Evolutionary conservation across 2,329 filamentous ascomycete species (phyloP).

Genomic region (Beauveria asiatica): DNA sequence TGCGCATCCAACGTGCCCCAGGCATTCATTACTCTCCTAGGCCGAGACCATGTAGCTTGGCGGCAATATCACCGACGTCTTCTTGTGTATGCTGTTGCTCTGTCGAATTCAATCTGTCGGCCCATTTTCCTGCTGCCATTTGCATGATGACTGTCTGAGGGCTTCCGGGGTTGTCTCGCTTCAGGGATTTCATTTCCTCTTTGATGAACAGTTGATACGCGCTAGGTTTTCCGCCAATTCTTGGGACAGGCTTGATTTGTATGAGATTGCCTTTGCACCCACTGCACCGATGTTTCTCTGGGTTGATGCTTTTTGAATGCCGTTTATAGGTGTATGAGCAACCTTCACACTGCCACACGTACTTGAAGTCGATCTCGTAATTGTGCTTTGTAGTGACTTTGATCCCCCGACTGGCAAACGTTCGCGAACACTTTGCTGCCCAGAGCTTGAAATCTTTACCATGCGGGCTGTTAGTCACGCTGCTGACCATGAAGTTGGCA

Average conservation of each 20-base stretch:
- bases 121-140: conserved; percentile 55
- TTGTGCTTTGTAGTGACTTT: conserved; percentile 82
- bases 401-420: conserved; percentile 55
- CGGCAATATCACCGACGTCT: conserved; percentile 13
- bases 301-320: conserved; percentile 79
- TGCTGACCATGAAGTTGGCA: conserved; percentile 80
- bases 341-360: conserved; percentile 67
- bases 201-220: conserved; percentile 51
- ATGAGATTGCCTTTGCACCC: conserved; percentile 60
- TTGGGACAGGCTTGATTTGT: conserved; percentile 72
- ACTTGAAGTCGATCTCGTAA: conserved; percentile 89
- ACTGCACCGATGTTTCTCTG: conserved; percentile 63
- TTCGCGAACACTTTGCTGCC: conserved; percentile 45
- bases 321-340: conserved; percentile 71
- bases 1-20: background rate
- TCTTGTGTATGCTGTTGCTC: conserved; percentile 6
- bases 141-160: conserved; percentile 63
- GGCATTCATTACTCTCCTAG: conserved; percentile 14
- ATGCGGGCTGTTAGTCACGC: conserved; percentile 68
- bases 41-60: conserved; percentile 20
- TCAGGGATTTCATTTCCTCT: conserved; percentile 56
- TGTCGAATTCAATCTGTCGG: conserved; percentile 15
- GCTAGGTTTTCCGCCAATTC: conserved; percentile 23
- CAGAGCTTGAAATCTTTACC: conserved; percentile 77
- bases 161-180: conserved; percentile 44